These are phyloP conservation scores for Pythium utonaiense DNA, from an alignment of 352 stramenopile genomes.

Conservation along the genomic window DNA sequence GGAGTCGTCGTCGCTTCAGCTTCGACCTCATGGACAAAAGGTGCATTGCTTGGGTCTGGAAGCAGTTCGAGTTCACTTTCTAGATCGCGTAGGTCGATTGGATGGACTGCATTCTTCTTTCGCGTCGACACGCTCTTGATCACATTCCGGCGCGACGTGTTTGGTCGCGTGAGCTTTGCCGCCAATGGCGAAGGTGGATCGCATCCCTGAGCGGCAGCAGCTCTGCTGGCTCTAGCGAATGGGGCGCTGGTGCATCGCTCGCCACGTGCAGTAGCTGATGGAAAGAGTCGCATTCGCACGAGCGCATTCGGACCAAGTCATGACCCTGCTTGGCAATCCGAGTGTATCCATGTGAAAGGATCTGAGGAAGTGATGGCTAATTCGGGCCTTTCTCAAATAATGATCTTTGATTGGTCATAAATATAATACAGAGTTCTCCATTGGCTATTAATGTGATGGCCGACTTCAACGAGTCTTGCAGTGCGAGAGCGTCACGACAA, in stretches of 20 bases:
- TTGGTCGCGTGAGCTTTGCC: not conserved
- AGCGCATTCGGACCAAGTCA: too few species aligned
- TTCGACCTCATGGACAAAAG: not conserved
- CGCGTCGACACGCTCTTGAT: not conserved
- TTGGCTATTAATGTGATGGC: not conserved
- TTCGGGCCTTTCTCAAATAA: conserved; percentile 4
- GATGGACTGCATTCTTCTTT: conserved; percentile 20
- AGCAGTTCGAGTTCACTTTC: conserved; percentile 13
- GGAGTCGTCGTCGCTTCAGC: not conserved
- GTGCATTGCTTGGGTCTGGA: not conserved
- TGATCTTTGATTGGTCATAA: not conserved
- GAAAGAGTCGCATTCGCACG: conserved; percentile 1
- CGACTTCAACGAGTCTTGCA: not conserved
- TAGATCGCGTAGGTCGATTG: conserved; percentile 12
- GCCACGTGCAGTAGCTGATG: not conserved
- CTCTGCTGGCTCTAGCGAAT: not conserved
- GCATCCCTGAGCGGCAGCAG: not conserved
- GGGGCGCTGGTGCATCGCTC: conserved; percentile 5
- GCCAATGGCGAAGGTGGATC: conserved; percentile 1
- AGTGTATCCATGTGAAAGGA: conserved; percentile 11
- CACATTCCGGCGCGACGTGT: not conserved
- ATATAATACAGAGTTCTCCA: not conserved
- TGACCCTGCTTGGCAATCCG: not conserved
- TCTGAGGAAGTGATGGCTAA: conserved; percentile 2
- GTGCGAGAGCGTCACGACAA: too few species aligned